These are phyloP conservation scores for Cyberlindnera xishuangbannaensis DNA, from an alignment of 805 yeast genomes.

Conservation along the genomic window DNA sequence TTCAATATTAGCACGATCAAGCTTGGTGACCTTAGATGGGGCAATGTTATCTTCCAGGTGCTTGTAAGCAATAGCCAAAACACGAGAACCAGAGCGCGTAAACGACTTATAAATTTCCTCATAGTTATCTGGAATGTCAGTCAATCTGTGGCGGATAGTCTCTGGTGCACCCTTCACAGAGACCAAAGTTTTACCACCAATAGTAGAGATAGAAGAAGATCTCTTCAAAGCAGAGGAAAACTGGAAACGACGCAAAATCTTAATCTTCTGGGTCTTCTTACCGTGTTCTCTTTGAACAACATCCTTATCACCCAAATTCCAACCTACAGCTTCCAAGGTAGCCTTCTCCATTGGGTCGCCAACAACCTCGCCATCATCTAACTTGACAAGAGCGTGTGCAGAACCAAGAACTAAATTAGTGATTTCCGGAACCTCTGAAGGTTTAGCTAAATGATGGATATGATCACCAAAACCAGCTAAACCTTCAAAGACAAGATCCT, in stretches of 20 bases:
- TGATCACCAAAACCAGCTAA: conserved; percentile 70
- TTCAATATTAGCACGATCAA: conserved; percentile 76
- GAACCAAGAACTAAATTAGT: conserved; percentile 80
- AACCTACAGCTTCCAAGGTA: conserved; percentile 79
- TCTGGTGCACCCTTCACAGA: conserved; percentile 99
- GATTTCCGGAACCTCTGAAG: conserved; percentile 59
- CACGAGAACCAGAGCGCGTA: conserved; percentile 95
- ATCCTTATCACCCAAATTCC: conserved; percentile 80
- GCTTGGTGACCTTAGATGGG: conserved; percentile 45
- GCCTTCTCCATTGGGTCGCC: conserved; percentile 99
- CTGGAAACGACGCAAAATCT: conserved; percentile 89
- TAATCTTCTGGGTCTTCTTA: conserved; percentile 41
- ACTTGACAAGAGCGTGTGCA: conserved; percentile 90
- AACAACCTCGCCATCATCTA: conserved; percentile 95
- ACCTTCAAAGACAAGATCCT: conserved; percentile 94
- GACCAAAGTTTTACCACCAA: conserved; percentile 54
- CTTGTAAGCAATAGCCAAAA: conserved; percentile 90
- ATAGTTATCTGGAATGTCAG: conserved; percentile 65
- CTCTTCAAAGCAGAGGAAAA: conserved; percentile 94
- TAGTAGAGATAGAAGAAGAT: conserved; percentile 77
- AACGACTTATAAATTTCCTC: conserved; percentile 84
- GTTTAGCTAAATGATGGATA: conserved; percentile 47
- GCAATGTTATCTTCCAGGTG: conserved; percentile 46
- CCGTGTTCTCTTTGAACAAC: conserved; percentile 43
- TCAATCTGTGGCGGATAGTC: conserved; percentile 75